Percentiles rank a stretch among this genome's conserved stretches.
Evolutionary conservation across 192 early-diverging fungal species (phyloP).

Genomic region (Endogone sp.): DNA sequence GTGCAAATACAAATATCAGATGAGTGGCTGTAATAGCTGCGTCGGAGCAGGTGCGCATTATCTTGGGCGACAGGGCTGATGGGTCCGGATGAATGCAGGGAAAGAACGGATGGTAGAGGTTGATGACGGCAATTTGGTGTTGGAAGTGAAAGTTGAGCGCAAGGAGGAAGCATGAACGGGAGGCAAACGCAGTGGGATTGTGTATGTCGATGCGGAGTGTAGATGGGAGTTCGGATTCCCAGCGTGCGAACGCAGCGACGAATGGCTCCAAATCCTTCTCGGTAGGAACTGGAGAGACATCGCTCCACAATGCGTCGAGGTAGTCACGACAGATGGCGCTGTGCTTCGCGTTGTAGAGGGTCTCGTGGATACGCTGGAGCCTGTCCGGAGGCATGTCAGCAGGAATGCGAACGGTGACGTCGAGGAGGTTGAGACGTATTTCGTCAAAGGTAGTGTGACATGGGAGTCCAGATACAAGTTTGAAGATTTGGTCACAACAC

Average conservation of each 20-base stretch:
- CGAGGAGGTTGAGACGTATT: background rate
- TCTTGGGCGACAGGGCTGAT: too few species aligned
- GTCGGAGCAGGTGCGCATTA: too few species aligned
- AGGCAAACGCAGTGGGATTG: background rate
- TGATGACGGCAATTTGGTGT: background rate
- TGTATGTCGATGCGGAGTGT: background rate
- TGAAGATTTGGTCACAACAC: background rate
- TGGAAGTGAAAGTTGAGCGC: background rate
- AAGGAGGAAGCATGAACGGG: background rate
- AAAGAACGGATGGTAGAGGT: background rate
- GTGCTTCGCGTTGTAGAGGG: background rate
- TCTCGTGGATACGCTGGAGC: background rate
- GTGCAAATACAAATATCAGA: too few species aligned
- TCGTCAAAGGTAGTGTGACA: background rate
- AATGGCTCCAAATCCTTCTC: background rate
- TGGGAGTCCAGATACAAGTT: background rate
- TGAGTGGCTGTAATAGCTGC: too few species aligned
- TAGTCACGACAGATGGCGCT: background rate
- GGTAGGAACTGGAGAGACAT: background rate
- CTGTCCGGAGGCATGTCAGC: background rate
- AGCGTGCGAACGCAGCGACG: background rate
- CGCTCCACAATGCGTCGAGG: background rate
- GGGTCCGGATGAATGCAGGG: background rate
- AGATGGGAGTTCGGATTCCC: background rate
- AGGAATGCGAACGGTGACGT: background rate